Percentiles rank a stretch among this genome's conserved stretches.
phyloP scores from a whole-genome alignment of 345 rosid species.

The Melaleuca quinquenervia region DNA sequence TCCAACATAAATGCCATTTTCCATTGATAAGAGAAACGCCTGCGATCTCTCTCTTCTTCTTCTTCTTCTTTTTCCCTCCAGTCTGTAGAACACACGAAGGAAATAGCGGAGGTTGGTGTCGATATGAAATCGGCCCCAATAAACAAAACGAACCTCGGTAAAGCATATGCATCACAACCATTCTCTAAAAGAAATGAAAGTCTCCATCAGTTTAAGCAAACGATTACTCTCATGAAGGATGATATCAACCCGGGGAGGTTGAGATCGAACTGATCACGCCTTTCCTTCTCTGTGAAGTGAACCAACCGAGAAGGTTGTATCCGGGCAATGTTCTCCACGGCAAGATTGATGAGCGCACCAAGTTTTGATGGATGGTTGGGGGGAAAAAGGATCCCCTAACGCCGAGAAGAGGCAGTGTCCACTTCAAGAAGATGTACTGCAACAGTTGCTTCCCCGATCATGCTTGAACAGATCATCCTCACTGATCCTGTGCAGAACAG shows the following conservation, averaged over 20 bases:
- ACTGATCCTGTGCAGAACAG: no score
- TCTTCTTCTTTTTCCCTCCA: no score
- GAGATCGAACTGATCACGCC: conserved; percentile 15
- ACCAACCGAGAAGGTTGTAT: conserved; percentile 68
- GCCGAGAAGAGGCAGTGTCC: conserved; percentile 66
- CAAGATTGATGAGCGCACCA: conserved; percentile 74
- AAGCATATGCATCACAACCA: conserved; percentile 38
- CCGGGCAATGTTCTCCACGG: conserved; percentile 83
- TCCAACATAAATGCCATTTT: no score
- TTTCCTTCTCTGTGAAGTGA: conserved; percentile 33
- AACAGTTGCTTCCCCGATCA: conserved; percentile 28
- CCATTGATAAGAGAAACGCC: no score
- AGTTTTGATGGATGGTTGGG: no score
- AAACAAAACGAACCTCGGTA: conserved; percentile 36
- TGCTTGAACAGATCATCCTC: no score
- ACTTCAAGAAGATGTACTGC: conserved; percentile 48
- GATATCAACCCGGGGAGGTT: background rate
- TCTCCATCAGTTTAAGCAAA: background rate
- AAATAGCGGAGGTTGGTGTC: conserved; percentile 49
- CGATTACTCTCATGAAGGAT: background rate
- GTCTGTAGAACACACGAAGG: conserved; percentile 79
- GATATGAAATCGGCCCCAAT: conserved; percentile 47
- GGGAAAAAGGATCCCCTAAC: no score
- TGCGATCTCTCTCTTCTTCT: no score
- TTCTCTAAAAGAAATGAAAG: background rate